phyloP scores from a whole-genome alignment of 2,329 filamentous ascomycete species.

The Botrytis aclada region DNA sequence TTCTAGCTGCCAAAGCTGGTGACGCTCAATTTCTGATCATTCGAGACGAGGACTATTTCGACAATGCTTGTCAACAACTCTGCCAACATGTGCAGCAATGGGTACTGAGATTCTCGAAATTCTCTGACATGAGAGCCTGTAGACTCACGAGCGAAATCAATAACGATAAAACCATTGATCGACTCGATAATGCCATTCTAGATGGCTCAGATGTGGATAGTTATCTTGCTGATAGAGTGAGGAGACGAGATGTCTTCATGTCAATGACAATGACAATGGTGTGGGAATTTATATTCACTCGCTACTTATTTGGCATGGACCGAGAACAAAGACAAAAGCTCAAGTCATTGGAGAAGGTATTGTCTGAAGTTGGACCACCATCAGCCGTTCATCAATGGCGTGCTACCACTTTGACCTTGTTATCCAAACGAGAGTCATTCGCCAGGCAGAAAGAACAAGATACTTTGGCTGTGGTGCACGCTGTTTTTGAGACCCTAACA shows the following conservation, averaged over 20 bases:
- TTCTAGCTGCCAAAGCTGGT: conserved; percentile 55
- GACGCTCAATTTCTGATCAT: conserved; percentile 73
- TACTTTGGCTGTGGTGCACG: conserved; percentile 92
- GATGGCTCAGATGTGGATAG: conserved; percentile 91
- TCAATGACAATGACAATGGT: conserved; percentile 99
- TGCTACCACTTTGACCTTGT: conserved; percentile 86
- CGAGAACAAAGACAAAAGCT: conserved; percentile 96
- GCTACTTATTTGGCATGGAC: conserved; percentile 98
- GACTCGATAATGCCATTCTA: conserved; percentile 88
- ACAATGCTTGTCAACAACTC: conserved; percentile 87
- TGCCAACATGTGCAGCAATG: conserved; percentile 96
- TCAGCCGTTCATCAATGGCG: conserved; percentile 97
- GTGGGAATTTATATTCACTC: conserved; percentile 97
- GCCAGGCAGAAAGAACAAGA: conserved; percentile 79
- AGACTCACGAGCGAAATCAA: conserved; percentile 79
- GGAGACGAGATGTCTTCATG: conserved; percentile 93
- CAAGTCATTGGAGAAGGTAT: conserved; percentile 88
- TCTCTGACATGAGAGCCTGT: conserved; percentile 88
- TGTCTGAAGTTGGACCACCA: conserved; percentile 81
- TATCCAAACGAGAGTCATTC: conserved; percentile 79
- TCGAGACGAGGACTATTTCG: conserved; percentile 92
- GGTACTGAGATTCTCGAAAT: conserved; percentile 97
- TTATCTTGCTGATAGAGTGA: conserved; percentile 83
- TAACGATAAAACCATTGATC: conserved; percentile 89
- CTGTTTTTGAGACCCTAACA: conserved; percentile 79